These are phyloP conservation scores for Malus hybrid DNA, from an alignment of 331 rosid species.

Conservation along the genomic window DNA sequence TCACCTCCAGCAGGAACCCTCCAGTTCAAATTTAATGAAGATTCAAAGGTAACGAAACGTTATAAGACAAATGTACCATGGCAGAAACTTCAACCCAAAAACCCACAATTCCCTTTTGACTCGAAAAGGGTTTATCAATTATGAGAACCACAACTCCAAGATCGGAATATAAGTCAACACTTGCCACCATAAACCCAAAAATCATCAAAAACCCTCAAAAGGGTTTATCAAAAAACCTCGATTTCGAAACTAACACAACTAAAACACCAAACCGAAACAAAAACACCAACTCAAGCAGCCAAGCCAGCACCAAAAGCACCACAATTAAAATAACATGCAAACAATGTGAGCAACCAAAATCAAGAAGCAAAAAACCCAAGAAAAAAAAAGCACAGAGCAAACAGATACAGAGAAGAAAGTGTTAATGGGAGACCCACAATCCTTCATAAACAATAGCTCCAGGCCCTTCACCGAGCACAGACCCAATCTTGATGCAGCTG, in stretches of 20 bases:
- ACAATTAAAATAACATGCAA: constrained; percentile 11
- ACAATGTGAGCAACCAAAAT: constrained; percentile 21
- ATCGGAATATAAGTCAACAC: not conserved
- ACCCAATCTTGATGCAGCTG: constrained; percentile 10
- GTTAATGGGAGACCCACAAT: constrained; percentile 23
- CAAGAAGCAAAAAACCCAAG: not conserved
- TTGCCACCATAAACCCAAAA: not conserved
- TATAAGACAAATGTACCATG: not conserved
- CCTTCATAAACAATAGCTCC: constrained; percentile 34
- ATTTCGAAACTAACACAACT: not conserved
- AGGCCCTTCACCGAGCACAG: constrained; percentile 30
- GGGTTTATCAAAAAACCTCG: constrained; percentile 3
- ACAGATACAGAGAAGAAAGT: not conserved
- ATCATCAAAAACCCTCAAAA: constrained; percentile 1
- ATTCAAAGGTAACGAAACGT: not conserved
- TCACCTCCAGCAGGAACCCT: not conserved
- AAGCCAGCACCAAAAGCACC: not conserved
- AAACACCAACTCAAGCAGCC: not conserved
- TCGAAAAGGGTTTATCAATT: not conserved
- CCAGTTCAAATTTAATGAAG: not conserved
- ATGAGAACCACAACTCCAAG: not conserved
- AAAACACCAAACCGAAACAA: not conserved
- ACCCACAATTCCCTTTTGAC: not conserved
- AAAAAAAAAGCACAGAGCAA: not conserved
- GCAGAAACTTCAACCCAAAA: not conserved